Evolutionary conservation across 2,329 filamentous ascomycete species (phyloP), one percentile per base, ranked within the genome.

Genomic region (Phyllosticta paracitricarpa): DNA sequence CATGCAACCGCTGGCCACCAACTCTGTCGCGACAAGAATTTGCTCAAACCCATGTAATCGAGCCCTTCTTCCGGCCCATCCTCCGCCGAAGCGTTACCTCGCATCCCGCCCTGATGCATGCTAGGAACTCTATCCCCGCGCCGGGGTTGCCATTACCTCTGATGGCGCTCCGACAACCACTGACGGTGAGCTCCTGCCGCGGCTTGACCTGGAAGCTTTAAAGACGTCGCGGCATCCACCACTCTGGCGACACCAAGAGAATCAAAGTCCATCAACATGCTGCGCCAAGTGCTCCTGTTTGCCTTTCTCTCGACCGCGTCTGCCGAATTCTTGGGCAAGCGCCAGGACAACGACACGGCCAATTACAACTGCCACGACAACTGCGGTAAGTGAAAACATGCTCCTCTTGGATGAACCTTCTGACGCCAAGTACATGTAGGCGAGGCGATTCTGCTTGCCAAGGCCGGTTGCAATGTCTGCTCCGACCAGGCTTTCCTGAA

Each of bases 341-440:
- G 61, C 19, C 51, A 59, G 35, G 59, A 61, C 26, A 54, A 57
- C 28, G 52, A 54, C 40, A 28, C 61, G 6, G 68, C 69, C 4
- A 63, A 68, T n/a, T 74, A 74, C 58, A 66, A 74, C 2, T 74
- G 72, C 30, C 72, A 74, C 57, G 66, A 67, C 9, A 65, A 70
- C 58, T 74, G 72, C 62, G 72, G 72, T 74, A 66, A 35, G 67
- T 63, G n/a, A 9, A 17, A 1, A 2, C 12, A 26, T 57, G 22
- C 14, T 4, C 14, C 54, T 14, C 22, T 24, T 26, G n/a, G 24
- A 9, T 22, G 17, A n/a, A 40, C 8, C 17, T 8, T 33, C 17
- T 48, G 30, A 51, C 28, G 24, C 2, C 12, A 56, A 40, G 55
- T 17, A 71, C 12, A 56, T 30, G 55, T 17, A 71, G 71, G 70